Evolutionary conservation across 2,329 filamentous ascomycete species (phyloP), one percentile per base, ranked within the genome.

Genomic region (Talaromyces islandicus): DNA sequence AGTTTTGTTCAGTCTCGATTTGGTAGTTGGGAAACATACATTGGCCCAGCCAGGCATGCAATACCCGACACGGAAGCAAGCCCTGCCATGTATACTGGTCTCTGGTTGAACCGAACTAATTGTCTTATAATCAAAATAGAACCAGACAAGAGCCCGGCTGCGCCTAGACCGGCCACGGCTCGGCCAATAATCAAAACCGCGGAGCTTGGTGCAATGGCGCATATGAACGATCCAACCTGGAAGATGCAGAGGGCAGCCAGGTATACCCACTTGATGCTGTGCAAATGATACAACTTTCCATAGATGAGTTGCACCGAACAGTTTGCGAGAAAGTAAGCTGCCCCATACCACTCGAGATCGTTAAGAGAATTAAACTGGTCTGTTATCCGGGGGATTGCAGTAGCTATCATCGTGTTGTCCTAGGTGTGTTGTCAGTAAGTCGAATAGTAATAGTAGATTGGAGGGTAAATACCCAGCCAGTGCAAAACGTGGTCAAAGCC

Each of bases 311-410:
- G 70, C 25, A 76, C 73, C 1, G 73, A 69, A 58, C 69, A 71
- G 17, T 65, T 69, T 1, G 75, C 73, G 7, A 79, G 64, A 4
- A 75, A 65, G 58, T 75, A 76, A 2, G 73, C 68, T 27, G 68
- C 71, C 14, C 71, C 72, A 58, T 79, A 79, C 77, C 78, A 80
- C 41, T 74, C 73, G 4, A 79, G 67, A 57, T 79, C 75, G 11
- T 71, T 64, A n/a, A 76, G 64, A 14, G 73, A 70, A 43, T 77
- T 62, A 62, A 80, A 79, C 9, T 77, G 66, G 57, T 77, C 67
- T 0, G 77, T 76, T 57, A 80, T 79, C 17, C 62, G 64, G 9
- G 75, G 75, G 9, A 77, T 74, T 2, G 75, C 77, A 9, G 71
- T 76, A 2, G 70, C 68, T 41, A 78, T 71, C 56, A 75, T 74